Base-by-base conservation (phyloP, 225 moss, liverwort and hornwort genomes). In the Marchantia polymorpha region DNA sequence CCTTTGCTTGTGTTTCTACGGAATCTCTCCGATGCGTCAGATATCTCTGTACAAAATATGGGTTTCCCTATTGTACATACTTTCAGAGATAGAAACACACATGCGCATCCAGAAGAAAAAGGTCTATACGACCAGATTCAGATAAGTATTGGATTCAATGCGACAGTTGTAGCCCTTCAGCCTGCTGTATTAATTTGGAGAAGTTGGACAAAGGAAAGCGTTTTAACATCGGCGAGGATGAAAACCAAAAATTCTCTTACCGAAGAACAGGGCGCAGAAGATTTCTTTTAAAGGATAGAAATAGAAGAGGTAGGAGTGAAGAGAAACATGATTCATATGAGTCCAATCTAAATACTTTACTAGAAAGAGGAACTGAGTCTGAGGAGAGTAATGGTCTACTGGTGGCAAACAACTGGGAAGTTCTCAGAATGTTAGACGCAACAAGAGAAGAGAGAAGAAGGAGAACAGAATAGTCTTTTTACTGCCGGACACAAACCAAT, bases 31-130 rank as follows among this genome's bases (percentile, higher is more conserved):
- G 83, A 83, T 78, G 86, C 86, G 27, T 81, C 84, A 26, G 78
- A 73, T 7, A 22, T 58, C 5, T 72, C 49, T 19, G 11, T 51
- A n/a, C 75, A 52, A 13, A 30, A 6, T 72, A 23, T 17, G 10
- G 51, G 52, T 59, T 31, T 6, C 61, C 69, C 25, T 26, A 8
- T 48, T 16, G 3, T 53, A 51, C 85, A 85, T 60, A 82, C 85
- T 0, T 86, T 83, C 66, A 81, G 78, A 69, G 80, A 64, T 11
- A 50, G 64, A 29, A 72, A 56, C 52, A 55, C 64, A 25, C 56
- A 30, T 68, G 49, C 73, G 20, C 86, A 86, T 79, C 86, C 86
- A 17, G 86, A 86, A 58, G 86, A 86, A 58, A 73, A 73, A 27
- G 70, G 77, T 9, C 81, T 66, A 1, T 83, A 78, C 66, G 85